Conservation (phyloP, 805 yeast species). For the Tetrapisispora iriomotensis region DNA sequence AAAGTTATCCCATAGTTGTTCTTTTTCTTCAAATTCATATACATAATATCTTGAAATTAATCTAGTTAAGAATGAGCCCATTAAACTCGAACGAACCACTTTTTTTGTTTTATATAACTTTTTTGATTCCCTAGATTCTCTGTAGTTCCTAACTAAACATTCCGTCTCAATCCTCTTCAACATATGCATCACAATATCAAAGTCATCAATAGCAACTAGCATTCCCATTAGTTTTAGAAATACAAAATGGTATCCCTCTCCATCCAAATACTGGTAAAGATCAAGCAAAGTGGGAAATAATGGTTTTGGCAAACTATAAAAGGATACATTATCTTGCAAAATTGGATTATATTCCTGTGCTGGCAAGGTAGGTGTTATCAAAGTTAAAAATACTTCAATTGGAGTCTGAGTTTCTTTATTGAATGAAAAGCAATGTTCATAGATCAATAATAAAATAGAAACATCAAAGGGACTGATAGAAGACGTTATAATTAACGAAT, state of each 20-base stretch:
- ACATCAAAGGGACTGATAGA: conserved; percentile 22
- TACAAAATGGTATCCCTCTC: background rate
- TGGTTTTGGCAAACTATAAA: conserved; percentile 10
- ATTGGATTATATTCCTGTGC: conserved; percentile 13
- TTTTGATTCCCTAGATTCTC: background rate
- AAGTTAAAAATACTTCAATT: conserved; percentile 8
- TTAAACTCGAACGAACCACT: conserved; percentile 9
- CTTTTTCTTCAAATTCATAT: conserved; percentile 7
- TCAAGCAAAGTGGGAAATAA: conserved; percentile 11
- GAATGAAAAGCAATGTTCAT: conserved; percentile 8
- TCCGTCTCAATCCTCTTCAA: conserved; percentile 6
- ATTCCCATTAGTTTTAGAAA: background rate
- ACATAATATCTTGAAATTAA: conserved; percentile 4
- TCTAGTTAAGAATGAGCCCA: conserved; percentile 3
- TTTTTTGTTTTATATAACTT: background rate
- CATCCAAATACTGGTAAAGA: conserved; percentile 6
- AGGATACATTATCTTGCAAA: conserved; percentile 6
- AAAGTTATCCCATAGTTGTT: conserved; percentile 6
- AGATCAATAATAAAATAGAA: conserved; percentile 14
- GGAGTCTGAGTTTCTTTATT: conserved; percentile 4
- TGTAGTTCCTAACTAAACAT: conserved; percentile 9
- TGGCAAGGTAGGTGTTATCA: conserved; percentile 16
- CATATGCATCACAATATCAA: conserved; percentile 9
- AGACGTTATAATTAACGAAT: conserved; percentile 2
- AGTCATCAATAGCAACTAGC: conserved; percentile 8